Percentiles rank a stretch among this genome's conserved stretches.
phyloP scores from a whole-genome alignment of 768 basidiomycete species.

The Amanita thiersii region DNA sequence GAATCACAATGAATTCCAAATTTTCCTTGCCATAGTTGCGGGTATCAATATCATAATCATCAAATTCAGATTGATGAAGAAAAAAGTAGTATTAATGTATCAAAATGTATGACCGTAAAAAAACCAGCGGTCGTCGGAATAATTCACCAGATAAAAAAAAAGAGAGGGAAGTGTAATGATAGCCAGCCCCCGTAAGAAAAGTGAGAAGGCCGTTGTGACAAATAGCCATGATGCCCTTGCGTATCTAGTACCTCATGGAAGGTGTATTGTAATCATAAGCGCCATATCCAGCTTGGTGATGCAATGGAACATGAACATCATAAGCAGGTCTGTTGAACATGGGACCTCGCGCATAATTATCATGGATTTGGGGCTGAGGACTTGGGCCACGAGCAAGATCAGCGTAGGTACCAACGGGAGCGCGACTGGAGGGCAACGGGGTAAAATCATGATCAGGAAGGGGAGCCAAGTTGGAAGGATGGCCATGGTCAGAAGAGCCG shows the following conservation, averaged over 20 bases:
- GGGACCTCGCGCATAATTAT: conserved; percentile 36
- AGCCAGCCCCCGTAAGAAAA: no score
- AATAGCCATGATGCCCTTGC: neutral
- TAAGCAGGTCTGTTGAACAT: conserved; percentile 39
- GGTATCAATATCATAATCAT: no score
- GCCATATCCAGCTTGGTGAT: conserved; percentile 45
- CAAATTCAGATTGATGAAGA: no score
- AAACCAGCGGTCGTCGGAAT: no score
- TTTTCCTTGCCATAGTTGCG: no score
- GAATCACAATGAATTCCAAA: neutral
- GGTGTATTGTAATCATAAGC: conserved; percentile 3
- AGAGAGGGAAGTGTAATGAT: no score
- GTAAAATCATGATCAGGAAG: conserved; percentile 76
- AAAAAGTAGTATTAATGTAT: no score
- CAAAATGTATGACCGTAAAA: no score
- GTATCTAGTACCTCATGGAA: conserved; percentile 4
- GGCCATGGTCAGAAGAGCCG: conserved; percentile 10
- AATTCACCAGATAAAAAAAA: no score
- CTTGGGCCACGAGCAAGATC: conserved; percentile 72
- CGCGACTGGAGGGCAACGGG: conserved; percentile 44
- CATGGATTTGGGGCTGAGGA: conserved; percentile 59
- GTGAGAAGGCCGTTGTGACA: neutral
- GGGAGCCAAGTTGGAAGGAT: conserved; percentile 33
- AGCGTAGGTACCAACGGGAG: conserved; percentile 74
- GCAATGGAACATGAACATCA: conserved; percentile 52